Percentiles rank a stretch among this genome's conserved stretches.
Evolutionary conservation across 2,329 filamentous ascomycete genomes (phyloP).

Genomic region (Curvularia hawaiiensis): DNA sequence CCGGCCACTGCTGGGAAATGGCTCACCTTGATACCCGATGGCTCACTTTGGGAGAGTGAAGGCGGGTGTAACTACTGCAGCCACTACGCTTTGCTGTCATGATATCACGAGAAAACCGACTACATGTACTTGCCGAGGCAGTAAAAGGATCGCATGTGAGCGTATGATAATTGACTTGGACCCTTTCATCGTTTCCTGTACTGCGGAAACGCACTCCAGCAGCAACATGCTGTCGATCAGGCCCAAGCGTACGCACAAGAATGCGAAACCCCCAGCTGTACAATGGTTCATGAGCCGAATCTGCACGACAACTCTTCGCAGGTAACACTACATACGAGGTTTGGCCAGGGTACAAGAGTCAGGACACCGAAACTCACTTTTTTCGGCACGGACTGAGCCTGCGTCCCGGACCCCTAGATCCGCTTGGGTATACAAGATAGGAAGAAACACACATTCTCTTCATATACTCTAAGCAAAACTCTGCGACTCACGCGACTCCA

Average conservation of each 20-base stretch:
- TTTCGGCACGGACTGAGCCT: not conserved
- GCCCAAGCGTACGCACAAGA: not conserved
- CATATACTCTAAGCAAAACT: not conserved
- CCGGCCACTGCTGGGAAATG: not conserved
- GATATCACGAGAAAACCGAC: not conserved
- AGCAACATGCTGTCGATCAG: not conserved
- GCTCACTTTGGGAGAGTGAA: not conserved
- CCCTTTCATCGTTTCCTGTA: not conserved
- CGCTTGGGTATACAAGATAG: not conserved
- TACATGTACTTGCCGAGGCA: not conserved
- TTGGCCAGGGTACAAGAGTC: not conserved
- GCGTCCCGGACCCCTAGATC: not conserved
- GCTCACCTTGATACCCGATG: not conserved
- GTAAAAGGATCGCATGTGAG: not conserved
- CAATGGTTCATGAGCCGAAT: conserved; percentile 9
- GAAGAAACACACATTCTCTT: not conserved
- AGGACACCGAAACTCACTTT: not conserved
- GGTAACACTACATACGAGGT: not conserved
- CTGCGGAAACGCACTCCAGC: not conserved
- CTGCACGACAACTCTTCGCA: not conserved
- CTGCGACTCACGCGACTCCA: not conserved
- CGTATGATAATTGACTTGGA: not conserved
- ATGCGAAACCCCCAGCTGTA: not conserved
- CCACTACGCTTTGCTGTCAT: not conserved
- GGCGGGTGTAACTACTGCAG: not conserved